Evolutionary conservation across 371 early-diverging fungal species (phyloP).

Genomic region (Encephalitozoon cuniculi): DNA sequence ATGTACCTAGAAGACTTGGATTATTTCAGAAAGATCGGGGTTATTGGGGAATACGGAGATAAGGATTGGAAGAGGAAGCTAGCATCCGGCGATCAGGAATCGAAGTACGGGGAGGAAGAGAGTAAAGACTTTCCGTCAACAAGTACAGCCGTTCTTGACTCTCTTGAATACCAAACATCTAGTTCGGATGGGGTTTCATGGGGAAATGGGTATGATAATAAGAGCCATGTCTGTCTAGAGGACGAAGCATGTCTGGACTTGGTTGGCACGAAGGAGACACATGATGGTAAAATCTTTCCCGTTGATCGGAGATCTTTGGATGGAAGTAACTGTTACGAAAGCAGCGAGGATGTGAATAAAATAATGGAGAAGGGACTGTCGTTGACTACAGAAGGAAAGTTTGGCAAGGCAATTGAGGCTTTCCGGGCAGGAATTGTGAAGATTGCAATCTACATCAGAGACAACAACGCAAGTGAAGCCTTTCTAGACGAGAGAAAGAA

Average conservation of each 20-base stretch:
- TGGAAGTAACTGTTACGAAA: neutral
- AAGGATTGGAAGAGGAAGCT: too few relatives aligned
- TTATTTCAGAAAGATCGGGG: conserved; percentile 6
- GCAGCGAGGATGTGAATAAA: neutral
- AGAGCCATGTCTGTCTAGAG: neutral
- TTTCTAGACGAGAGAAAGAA: neutral
- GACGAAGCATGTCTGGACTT: neutral
- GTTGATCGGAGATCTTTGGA: neutral
- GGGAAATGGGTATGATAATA: neutral
- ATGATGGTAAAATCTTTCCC: neutral
- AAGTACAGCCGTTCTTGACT: neutral
- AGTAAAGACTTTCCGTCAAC: neutral
- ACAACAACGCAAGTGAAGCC: neutral
- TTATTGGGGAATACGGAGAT: neutral
- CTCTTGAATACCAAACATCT: neutral
- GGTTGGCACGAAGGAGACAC: neutral
- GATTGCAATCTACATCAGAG: neutral
- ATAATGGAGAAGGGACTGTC: neutral
- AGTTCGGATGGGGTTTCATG: neutral
- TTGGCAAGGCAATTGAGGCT: conserved; percentile 30
- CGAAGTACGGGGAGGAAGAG: neutral
- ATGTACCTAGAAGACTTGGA: conserved; percentile 14
- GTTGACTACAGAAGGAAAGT: conserved; percentile 29
- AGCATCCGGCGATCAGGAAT: neutral
- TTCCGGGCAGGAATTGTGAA: conserved; percentile 11